Percentiles rank a stretch among this genome's conserved stretches.
Conservation (phyloP, 1,284 basidiomycete genomes). For the Ustilago sp. region DNA sequence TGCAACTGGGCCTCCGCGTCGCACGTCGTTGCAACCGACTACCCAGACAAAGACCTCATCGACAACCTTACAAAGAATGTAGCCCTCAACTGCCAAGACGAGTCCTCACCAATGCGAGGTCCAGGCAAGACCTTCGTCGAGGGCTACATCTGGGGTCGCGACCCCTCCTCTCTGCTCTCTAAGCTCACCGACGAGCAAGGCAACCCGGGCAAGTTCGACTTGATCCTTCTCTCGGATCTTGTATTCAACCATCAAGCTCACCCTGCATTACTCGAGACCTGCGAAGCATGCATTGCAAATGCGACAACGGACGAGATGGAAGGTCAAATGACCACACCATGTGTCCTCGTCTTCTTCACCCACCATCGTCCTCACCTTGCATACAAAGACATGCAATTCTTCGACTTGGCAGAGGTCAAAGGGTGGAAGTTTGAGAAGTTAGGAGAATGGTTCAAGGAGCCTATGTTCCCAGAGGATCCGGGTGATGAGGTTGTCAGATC, state of each 20-base stretch:
- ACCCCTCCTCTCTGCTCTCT: conserved; percentile 74
- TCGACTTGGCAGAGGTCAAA: conserved; percentile 75
- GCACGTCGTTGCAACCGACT: conserved; percentile 88
- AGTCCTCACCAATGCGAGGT: conserved; percentile 48
- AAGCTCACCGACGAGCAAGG: conserved; percentile 65
- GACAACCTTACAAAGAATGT: conserved; percentile 83
- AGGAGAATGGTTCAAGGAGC: conserved; percentile 75
- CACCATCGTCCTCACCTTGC: conserved; percentile 88
- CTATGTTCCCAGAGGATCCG: conserved; percentile 63
- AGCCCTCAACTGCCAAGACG: conserved; percentile 73
- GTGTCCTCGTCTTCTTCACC: conserved; percentile 87
- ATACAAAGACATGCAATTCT: conserved; percentile 86
- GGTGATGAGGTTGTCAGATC: conserved; percentile 57
- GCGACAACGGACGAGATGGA: conserved; percentile 30
- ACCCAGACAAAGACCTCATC: conserved; percentile 84
- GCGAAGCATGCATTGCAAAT: conserved; percentile 73
- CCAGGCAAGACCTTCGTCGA: conserved; percentile 61
- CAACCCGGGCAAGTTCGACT: conserved; percentile 74
- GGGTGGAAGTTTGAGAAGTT: conserved; percentile 85
- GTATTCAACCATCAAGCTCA: conserved; percentile 84
- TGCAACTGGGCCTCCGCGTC: conserved; percentile 54
- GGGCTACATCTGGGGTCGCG: conserved; percentile 91
- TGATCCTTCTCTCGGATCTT: conserved; percentile 90
- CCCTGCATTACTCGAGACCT: conserved; percentile 82
- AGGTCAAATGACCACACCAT: conserved; percentile 67